Conservation (phyloP, 495 filamentous ascomycete species). For the Penicillium flavigenum region DNA sequence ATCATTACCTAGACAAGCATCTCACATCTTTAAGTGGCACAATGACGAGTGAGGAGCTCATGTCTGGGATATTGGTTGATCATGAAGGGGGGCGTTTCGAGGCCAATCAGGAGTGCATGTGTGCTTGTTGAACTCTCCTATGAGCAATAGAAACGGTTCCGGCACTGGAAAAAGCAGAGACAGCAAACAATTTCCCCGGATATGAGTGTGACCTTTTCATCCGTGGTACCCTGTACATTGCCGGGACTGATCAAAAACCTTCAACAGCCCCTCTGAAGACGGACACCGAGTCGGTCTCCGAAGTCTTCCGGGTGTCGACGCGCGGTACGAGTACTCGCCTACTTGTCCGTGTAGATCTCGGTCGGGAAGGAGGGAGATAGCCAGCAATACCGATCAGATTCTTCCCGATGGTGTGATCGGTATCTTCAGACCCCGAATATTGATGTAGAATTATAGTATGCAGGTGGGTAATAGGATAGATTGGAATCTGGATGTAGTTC, state of each 20-base stretch:
- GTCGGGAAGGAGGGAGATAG: background rate
- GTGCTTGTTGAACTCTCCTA: background rate
- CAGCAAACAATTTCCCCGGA: background rate
- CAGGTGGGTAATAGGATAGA: background rate
- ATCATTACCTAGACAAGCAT: conserved; percentile 2
- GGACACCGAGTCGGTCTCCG: background rate
- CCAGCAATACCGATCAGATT: conserved; percentile 15
- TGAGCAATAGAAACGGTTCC: background rate
- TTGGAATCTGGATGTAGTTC: background rate
- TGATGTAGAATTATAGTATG: background rate
- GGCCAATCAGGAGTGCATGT: conserved; percentile 3
- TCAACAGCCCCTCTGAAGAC: background rate
- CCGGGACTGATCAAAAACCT: conserved; percentile 6
- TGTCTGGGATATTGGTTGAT: conserved; percentile 19
- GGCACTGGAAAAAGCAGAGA: background rate
- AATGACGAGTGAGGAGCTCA: conserved; percentile 23
- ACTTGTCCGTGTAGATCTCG: background rate
- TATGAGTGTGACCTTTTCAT: conserved; percentile 2
- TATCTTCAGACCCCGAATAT: background rate
- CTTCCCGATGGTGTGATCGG: conserved; percentile 20
- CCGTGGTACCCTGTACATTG: conserved; percentile 9
- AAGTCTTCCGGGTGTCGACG: background rate
- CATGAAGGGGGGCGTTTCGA: conserved; percentile 12
- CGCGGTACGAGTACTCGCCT: background rate
- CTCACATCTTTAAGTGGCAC: conserved; percentile 19